These are phyloP conservation scores for Malus domestica DNA, from an alignment of 306 rosid species.

Conservation along the genomic window DNA sequence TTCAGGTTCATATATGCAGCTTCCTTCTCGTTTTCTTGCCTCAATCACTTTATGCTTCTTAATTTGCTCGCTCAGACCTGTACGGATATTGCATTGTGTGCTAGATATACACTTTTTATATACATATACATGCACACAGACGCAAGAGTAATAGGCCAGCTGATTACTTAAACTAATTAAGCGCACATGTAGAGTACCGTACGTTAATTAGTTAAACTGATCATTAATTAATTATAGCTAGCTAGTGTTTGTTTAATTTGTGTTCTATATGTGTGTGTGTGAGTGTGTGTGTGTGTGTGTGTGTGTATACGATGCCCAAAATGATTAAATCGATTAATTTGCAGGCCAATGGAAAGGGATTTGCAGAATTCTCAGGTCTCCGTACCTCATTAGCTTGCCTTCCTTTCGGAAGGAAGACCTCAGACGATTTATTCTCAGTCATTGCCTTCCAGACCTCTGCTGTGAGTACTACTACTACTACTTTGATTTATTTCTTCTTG, in stretches of 20 bases:
- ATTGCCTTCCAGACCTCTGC: conserved; percentile 79
- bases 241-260: background rate
- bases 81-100: too few relatives aligned
- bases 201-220: too few relatives aligned
- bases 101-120: background rate
- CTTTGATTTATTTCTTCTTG: too few relatives aligned
- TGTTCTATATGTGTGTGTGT: background rate
- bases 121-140: too few relatives aligned
- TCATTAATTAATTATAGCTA: background rate
- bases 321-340: background rate
- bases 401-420: conserved; percentile 50
- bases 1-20: conserved; percentile 46
- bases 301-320: background rate
- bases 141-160: too few relatives aligned
- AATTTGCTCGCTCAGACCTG: too few relatives aligned
- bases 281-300: too few relatives aligned
- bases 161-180: too few relatives aligned
- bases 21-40: background rate
- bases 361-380: conserved; percentile 78
- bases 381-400: conserved; percentile 54
- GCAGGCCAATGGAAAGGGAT: conserved; percentile 68
- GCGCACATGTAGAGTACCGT: too few relatives aligned
- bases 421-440: conserved; percentile 71
- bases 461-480: conserved; percentile 37
- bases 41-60: background rate